Evolutionary conservation across 176 grass and related monocot genomes (phyloP).

Genomic region (Themeda triandra): DNA sequence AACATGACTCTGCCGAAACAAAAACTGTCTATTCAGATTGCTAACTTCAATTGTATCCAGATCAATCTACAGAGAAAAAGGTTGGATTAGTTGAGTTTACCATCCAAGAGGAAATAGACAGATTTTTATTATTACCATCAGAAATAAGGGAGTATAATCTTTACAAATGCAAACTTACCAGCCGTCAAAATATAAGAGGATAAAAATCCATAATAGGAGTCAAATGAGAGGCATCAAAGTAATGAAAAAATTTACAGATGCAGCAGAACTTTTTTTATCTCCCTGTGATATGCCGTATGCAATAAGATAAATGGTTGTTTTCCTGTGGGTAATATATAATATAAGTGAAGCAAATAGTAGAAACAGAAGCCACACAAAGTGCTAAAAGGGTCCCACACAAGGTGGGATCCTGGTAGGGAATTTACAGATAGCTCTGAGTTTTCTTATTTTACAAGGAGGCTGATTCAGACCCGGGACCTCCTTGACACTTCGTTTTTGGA

Average conservation of each 20-base stretch:
- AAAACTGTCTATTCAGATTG: slow-evolving; percentile 96
- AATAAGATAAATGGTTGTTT: neutral
- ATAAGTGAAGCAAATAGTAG: neutral
- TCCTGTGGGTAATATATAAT: neutral
- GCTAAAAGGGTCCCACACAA: neutral
- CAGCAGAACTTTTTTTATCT: neutral
- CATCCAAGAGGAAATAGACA: neutral
- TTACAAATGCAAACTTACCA: slow-evolving; percentile 6
- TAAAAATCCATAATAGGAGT: neutral
- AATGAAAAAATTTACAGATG: neutral
- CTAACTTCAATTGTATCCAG: slow-evolving; percentile 99
- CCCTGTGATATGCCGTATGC: neutral
- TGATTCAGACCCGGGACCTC: neutral
- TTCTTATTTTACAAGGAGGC: neutral
- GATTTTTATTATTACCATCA: neutral
- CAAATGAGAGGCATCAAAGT: neutral
- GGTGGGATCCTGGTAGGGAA: neutral
- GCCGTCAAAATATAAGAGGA: neutral
- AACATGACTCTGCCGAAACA: slow-evolving; percentile 94
- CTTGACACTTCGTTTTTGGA: neutral
- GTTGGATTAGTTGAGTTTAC: slow-evolving; percentile 1
- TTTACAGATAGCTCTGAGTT: neutral
- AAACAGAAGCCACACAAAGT: neutral
- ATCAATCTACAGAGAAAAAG: slow-evolving; percentile 70
- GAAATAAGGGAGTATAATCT: neutral